A percentile compares a stretch with the other conserved stretches of the same genome.
Evolutionary conservation across 2,329 filamentous ascomycete genomes (phyloP).

Genomic region (Dactylellina cionopaga): DNA sequence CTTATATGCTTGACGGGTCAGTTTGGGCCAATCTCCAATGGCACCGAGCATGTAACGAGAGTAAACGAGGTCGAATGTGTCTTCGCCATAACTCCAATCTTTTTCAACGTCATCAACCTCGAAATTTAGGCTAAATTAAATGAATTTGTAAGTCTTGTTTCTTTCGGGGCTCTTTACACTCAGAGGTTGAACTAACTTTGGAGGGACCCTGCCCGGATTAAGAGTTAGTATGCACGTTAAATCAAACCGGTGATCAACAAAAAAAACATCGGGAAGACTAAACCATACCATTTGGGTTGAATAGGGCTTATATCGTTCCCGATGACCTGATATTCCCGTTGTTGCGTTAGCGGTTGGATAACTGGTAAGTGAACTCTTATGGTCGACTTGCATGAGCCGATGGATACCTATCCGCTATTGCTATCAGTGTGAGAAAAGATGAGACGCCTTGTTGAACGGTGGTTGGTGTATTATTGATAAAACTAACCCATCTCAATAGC

Average conservation of each 20-base stretch:
- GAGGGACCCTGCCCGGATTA: slow-evolving; percentile 25
- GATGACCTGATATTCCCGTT: slow-evolving; percentile 58
- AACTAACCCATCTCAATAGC: slow-evolving; percentile 67
- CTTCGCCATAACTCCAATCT: slow-evolving; percentile 54
- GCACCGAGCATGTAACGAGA: slow-evolving; percentile 57
- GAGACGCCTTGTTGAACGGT: neutral
- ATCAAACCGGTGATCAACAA: neutral
- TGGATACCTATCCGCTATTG: slow-evolving; percentile 17
- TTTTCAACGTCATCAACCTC: slow-evolving; percentile 59
- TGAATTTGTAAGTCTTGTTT: no score
- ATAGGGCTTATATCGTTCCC: slow-evolving; percentile 61
- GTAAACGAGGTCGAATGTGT: slow-evolving; percentile 58
- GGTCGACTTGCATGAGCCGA: slow-evolving; percentile 18
- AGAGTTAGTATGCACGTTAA: neutral
- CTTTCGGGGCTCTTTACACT: no score
- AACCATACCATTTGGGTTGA: slow-evolving; percentile 58
- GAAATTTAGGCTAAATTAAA: slow-evolving; percentile 59
- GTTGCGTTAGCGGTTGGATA: slow-evolving; percentile 52
- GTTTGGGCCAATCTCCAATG: slow-evolving; percentile 51
- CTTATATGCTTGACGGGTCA: slow-evolving; percentile 60
- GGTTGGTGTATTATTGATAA: slow-evolving; percentile 58
- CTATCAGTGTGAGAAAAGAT: neutral
- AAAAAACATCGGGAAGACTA: neutral
- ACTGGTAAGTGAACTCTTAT: slow-evolving; percentile 7
- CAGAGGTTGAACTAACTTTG: slow-evolving; percentile 39